Conservation (phyloP, 208 protist genomes). For the Entamoeba histolytica region DNA sequence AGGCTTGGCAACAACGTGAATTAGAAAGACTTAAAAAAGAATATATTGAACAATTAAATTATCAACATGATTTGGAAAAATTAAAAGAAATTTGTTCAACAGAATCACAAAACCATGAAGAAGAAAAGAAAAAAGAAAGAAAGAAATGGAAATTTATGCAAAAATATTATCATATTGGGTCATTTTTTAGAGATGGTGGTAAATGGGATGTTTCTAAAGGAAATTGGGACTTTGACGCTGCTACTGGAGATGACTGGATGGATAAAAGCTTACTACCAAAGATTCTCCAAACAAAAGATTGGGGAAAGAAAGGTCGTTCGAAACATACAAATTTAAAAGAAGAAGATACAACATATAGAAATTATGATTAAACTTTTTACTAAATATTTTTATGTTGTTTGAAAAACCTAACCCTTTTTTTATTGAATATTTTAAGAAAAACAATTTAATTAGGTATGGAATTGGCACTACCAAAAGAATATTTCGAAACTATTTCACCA, state of each 20-base stretch:
- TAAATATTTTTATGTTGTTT: neutral
- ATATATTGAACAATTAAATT: neutral
- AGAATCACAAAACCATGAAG: neutral
- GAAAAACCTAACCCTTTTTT: neutral
- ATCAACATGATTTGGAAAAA: neutral
- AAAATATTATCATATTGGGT: neutral
- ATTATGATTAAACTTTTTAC: neutral
- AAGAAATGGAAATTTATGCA: neutral
- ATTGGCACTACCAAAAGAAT: neutral
- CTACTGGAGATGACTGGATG: neutral
- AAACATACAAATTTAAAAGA: neutral
- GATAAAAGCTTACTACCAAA: neutral
- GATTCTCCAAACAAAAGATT: neutral
- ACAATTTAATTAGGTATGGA: too few relatives aligned
- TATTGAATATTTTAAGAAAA: neutral
- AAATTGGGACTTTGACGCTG: neutral
- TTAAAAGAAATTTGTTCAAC: neutral
- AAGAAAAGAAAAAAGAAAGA: neutral
- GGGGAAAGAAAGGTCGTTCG: neutral
- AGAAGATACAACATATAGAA: neutral
- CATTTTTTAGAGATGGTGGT: neutral
- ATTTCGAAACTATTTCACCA: neutral
- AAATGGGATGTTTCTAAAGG: neutral
- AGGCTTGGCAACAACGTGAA: neutral
- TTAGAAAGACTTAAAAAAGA: neutral